Evolutionary conservation across 768 basidiomycete species (phyloP), one percentile per base, ranked within the genome.

Genomic region (Pleurotus giganteus): DNA sequence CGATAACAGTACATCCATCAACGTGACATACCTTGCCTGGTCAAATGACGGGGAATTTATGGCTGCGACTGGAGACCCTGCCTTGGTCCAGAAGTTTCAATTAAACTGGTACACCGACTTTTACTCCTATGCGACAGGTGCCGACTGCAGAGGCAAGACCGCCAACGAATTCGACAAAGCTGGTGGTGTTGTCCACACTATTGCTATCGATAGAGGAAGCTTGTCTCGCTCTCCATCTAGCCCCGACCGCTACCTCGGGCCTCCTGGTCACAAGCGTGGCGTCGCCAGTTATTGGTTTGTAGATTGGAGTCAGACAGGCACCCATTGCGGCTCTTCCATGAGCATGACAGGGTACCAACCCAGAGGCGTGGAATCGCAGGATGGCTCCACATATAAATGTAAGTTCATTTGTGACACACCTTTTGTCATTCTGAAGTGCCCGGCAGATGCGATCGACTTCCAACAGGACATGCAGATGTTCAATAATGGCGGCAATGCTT

Each of bases 381-480:
- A n/a, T 19, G 39, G 17, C 7, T 9, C 8, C 8, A 17, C 15
- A 0, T 28, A 47, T 31, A 47, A 28, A 4, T 47, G 46, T 47
- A 32, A 0, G 46, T n/a, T 2, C 15, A n/a, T 23, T 24, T 9
- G 8, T 24, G 1, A 26, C 4, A 13, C n/a, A 47, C 23, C 11
- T n/a, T n/a, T n/a, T 9, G 26, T 29, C 28, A 32, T 45, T 24
- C 11, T 24, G 26, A 4, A 47, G 11, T 28, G n/a, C 19, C n/a
- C 11, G 6, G 15, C 2, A 24, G 28, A 47, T 29, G 26, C 46
- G 5, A 21, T 47, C 24, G 46, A 47, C 23, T 47, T 28, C 23
- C 4, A 47, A 15, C 46, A 29, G 4, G 46, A 47, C 23, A 47
- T 47, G 46, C 46, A 47, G 28, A 47, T 47, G 46, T 47, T 47